Evolutionary conservation across 2,329 filamentous ascomycete species (phyloP).

Genomic region (Fusarium aywerte): DNA sequence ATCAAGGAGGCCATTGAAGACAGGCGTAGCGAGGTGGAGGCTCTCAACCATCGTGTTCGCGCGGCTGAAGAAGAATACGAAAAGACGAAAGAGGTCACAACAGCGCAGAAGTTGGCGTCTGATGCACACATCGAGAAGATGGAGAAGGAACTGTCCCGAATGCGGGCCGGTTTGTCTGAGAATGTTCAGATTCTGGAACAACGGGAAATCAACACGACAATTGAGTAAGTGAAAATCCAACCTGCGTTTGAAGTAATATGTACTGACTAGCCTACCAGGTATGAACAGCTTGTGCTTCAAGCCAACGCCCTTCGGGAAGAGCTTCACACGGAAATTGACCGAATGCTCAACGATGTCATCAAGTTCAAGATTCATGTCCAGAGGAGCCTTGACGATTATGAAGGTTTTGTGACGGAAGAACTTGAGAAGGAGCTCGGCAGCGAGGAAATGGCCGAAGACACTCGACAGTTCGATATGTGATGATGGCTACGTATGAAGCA

Average conservation of each 20-base stretch:
- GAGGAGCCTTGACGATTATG: constrained; percentile 91
- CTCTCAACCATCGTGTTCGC: constrained; percentile 85
- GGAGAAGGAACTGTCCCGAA: constrained; percentile 96
- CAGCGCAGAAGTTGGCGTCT: constrained; percentile 85
- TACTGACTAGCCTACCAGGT: constrained; percentile 61
- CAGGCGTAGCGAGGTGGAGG: constrained; percentile 91
- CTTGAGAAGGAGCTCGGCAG: constrained; percentile 85
- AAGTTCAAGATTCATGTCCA: constrained; percentile 99
- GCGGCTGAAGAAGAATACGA: constrained; percentile 95
- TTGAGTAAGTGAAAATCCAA: constrained; percentile 74
- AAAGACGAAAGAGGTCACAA: constrained; percentile 86
- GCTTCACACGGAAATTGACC: constrained; percentile 95
- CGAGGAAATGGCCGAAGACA: constrained; percentile 67
- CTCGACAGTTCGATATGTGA: constrained; percentile 58
- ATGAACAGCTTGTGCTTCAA: constrained; percentile 89
- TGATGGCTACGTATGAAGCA: constrained; percentile 29
- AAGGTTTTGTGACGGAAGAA: constrained; percentile 91
- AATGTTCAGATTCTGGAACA: constrained; percentile 93
- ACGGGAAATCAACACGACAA: constrained; percentile 94
- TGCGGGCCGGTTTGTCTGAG: constrained; percentile 85
- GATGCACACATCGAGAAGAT: constrained; percentile 98
- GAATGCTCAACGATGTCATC: constrained; percentile 95
- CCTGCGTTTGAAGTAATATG: background rate
- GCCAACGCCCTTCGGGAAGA: constrained; percentile 91
- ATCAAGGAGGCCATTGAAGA: constrained; percentile 98